These are phyloP conservation scores for Globisporangium recalcitrans DNA, from an alignment of 352 stramenopile genomes.

Conservation along the genomic window DNA sequence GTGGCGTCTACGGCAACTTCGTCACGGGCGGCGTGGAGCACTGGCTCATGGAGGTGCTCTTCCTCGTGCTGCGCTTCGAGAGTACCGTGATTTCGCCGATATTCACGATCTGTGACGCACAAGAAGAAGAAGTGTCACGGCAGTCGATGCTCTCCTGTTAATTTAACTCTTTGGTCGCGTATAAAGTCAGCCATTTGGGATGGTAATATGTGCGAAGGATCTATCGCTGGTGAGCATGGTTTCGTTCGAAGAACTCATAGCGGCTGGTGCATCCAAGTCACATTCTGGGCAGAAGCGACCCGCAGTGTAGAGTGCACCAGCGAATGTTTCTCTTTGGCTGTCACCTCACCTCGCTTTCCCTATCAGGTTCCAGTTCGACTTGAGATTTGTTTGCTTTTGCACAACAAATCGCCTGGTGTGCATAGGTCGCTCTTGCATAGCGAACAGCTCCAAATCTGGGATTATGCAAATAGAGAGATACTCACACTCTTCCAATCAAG, in stretches of 20 bases:
- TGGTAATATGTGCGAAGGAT: background rate
- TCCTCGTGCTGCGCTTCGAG: conserved; percentile 52
- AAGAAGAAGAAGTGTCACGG: background rate
- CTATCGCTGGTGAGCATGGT: background rate
- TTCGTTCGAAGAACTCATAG: background rate
- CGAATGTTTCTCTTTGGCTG: background rate
- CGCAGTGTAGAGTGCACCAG: no score
- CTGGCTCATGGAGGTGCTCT: conserved; percentile 57
- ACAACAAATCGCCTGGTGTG: background rate
- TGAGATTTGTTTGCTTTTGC: background rate
- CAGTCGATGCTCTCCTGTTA: background rate
- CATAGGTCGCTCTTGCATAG: background rate
- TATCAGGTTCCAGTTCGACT: background rate
- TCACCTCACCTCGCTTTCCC: background rate
- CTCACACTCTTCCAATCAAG: background rate
- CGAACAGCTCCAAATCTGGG: background rate
- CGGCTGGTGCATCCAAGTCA: no score
- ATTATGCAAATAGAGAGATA: background rate
- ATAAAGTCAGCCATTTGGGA: no score
- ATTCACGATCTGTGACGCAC: conserved; percentile 36
- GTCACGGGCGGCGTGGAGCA: conserved; percentile 34
- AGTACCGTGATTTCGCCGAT: conserved; percentile 41
- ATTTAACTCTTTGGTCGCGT: conserved; percentile 1
- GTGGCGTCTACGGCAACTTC: conserved; percentile 39
- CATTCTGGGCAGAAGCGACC: no score